A percentile compares a stretch with the other conserved stretches of the same genome.
These are phyloP conservation scores for Mycena sanguinolenta DNA, from an alignment of 768 basidiomycete genomes.

Conservation along the genomic window DNA sequence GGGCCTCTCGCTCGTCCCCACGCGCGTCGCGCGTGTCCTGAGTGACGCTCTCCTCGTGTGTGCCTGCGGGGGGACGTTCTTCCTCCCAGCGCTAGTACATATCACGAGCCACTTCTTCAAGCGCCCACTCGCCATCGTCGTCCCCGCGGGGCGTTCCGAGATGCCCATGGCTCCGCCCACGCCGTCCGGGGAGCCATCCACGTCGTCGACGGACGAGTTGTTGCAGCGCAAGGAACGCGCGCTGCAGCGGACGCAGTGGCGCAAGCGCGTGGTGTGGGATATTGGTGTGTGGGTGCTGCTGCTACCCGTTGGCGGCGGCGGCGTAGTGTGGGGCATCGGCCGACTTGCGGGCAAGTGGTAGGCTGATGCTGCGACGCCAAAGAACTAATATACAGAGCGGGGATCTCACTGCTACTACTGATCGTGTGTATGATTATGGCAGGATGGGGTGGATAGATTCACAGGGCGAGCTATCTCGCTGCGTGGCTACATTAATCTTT, in stretches of 20 bases:
- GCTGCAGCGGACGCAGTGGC: slow-evolving; percentile 80
- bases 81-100: slow-evolving; percentile 83
- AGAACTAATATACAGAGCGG: not conserved
- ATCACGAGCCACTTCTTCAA: slow-evolving; percentile 88
- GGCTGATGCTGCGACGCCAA: not conserved
- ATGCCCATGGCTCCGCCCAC: slow-evolving; percentile 48
- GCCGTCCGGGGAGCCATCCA: slow-evolving; percentile 37
- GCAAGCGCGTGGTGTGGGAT: slow-evolving; percentile 85
- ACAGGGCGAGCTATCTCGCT: slow-evolving; percentile 26
- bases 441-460: slow-evolving; percentile 10
- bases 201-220: slow-evolving; percentile 70
- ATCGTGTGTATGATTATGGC: not conserved
- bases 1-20: slow-evolving; percentile 61
- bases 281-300: slow-evolving; percentile 84
- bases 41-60: slow-evolving; percentile 64
- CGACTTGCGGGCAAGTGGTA: slow-evolving; percentile 68
- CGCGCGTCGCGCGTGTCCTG: slow-evolving; percentile 52
- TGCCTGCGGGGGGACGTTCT: slow-evolving; percentile 69
- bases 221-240: slow-evolving; percentile 89
- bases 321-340: slow-evolving; percentile 70
- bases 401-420: not conserved
- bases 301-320: slow-evolving; percentile 68
- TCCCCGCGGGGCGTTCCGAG: slow-evolving; percentile 55
- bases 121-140: slow-evolving; percentile 85
- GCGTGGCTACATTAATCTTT: slow-evolving; percentile 10